These are phyloP conservation scores for Ensete glaucum DNA, from an alignment of 176 grass and related monocot genomes.

Conservation along the genomic window DNA sequence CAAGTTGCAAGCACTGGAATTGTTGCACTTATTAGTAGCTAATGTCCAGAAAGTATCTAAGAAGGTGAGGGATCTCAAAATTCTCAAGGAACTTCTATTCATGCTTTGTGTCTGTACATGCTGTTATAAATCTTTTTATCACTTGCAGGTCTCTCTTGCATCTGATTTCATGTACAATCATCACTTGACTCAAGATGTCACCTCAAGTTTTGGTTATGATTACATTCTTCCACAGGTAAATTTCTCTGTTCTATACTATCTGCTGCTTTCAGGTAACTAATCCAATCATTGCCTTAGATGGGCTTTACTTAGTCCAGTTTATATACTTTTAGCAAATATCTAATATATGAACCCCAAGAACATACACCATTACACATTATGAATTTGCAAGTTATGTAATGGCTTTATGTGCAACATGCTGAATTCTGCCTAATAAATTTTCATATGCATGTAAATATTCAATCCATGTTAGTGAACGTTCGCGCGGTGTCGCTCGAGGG, in stretches of 20 bases:
- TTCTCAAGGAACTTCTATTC: conserved; percentile 3
- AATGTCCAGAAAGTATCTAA: conserved; percentile 63
- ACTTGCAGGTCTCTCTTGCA: conserved; percentile 70
- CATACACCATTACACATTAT: background rate
- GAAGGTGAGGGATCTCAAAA: conserved; percentile 29
- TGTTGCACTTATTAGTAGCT: conserved; percentile 40
- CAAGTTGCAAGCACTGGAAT: conserved; percentile 52
- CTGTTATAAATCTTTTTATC: background rate
- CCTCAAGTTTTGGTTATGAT: conserved; percentile 62
- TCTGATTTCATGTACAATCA: conserved; percentile 70
- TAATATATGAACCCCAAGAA: background rate
- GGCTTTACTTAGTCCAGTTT: background rate
- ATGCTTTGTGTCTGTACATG: conserved; percentile 1
- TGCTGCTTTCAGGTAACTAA: background rate
- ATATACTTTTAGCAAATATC: background rate
- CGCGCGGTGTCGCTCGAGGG: background rate
- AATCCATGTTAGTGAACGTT: background rate
- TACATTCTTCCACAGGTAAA: conserved; percentile 70
- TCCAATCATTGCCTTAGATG: background rate
- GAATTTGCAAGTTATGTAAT: background rate
- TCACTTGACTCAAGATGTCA: conserved; percentile 44
- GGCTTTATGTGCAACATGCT: background rate
- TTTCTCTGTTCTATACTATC: background rate
- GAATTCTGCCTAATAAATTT: background rate
- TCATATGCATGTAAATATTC: background rate